Evolutionary conservation across 2,329 filamentous ascomycete species (phyloP).

Genomic region (Fusarium pininemorale): DNA sequence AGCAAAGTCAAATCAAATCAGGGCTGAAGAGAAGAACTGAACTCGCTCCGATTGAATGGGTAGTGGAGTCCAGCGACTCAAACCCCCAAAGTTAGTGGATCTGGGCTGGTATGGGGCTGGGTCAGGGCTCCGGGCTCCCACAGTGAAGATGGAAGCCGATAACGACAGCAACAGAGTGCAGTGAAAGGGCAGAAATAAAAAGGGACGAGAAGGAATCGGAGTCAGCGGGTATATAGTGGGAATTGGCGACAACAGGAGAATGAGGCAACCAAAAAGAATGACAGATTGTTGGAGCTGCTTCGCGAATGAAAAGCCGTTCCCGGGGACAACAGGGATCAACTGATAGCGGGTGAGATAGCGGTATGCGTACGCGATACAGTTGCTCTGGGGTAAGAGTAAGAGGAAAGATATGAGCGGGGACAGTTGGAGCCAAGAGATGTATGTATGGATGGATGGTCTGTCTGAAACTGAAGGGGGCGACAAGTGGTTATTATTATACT

Average conservation of each 20-base stretch:
- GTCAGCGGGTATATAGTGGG: not conserved
- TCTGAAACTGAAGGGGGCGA: not conserved
- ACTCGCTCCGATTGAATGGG: conserved; percentile 16
- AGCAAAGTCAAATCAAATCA: conserved; percentile 2
- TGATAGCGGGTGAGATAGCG: conserved; percentile 44
- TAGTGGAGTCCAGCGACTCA: conserved; percentile 34
- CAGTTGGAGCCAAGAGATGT: conserved; percentile 15
- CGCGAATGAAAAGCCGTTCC: conserved; percentile 30
- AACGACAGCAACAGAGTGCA: conserved; percentile 4
- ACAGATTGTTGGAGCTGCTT: conserved; percentile 27
- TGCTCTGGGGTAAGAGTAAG: conserved; percentile 41
- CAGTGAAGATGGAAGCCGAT: conserved; percentile 1
- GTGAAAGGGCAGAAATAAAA: not conserved
- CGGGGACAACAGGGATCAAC: conserved; percentile 29
- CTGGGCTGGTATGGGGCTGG: conserved; percentile 1
- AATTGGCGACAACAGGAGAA: conserved; percentile 3
- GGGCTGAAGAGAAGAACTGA: conserved; percentile 20
- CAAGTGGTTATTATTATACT: not conserved
- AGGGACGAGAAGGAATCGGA: conserved; percentile 9
- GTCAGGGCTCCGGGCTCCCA: conserved; percentile 9
- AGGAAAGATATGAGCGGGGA: conserved; percentile 40
- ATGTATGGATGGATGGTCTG: not conserved
- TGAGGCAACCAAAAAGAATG: conserved; percentile 27
- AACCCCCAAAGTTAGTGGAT: conserved; percentile 36
- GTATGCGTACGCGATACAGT: conserved; percentile 39